A percentile compares a stretch with the other conserved stretches of the same genome.
phyloP scores from a whole-genome alignment of 495 filamentous ascomycete species.

The Aspergillus panamensis region DNA sequence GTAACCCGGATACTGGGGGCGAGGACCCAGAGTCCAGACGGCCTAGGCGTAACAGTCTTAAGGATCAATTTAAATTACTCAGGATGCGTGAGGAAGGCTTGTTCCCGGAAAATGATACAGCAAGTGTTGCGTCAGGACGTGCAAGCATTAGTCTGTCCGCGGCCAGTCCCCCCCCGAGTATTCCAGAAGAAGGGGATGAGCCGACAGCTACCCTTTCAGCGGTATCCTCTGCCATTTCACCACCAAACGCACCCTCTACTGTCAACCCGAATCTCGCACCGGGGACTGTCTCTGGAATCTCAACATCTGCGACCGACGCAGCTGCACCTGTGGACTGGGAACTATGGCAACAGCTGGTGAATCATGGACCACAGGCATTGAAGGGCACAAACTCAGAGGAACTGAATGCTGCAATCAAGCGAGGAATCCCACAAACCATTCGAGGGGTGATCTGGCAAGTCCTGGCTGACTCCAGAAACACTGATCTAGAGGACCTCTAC shows the following conservation, averaged over 20 bases:
- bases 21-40: constrained; percentile 47
- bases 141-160: constrained; percentile 51
- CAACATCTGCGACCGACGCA: constrained; percentile 61
- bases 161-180: constrained; percentile 48
- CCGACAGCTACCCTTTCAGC: constrained; percentile 33
- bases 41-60: constrained; percentile 63
- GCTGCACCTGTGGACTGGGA: constrained; percentile 86
- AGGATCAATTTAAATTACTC: constrained; percentile 82
- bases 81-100: constrained; percentile 76
- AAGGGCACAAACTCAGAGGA: constrained; percentile 81
- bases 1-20: constrained; percentile 71
- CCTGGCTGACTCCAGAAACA: constrained; percentile 86
- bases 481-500: constrained; percentile 86
- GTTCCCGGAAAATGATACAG: constrained; percentile 42
- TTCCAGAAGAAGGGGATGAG: constrained; percentile 51
- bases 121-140: constrained; percentile 35
- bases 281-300: constrained; percentile 75
- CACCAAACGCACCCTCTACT: constrained; percentile 45
- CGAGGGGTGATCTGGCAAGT: constrained; percentile 98
- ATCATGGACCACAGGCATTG: constrained; percentile 84
- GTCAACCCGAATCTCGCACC: constrained; percentile 66
- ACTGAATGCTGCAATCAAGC: constrained; percentile 83
- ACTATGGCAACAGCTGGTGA: constrained; percentile 92
- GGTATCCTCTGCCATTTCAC: constrained; percentile 46
- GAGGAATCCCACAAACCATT: constrained; percentile 91